A percentile compares a stretch with the other conserved stretches of the same genome.
phyloP scores from a whole-genome alignment of 2,329 filamentous ascomycete genomes.

The Fonsecaea multimorphosa region DNA sequence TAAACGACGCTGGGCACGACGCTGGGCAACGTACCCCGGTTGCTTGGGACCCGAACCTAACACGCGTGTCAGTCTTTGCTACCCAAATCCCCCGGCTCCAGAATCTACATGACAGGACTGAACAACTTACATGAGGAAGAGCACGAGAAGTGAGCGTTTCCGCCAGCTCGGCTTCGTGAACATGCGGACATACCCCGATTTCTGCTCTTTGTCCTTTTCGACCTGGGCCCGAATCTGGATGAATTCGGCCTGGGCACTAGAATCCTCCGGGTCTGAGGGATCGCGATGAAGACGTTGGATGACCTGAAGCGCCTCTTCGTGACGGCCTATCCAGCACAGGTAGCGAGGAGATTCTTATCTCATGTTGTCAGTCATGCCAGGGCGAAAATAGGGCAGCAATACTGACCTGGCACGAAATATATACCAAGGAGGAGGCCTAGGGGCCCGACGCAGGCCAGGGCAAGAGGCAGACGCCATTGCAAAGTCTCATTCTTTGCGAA shows the following conservation, averaged over 20 bases:
- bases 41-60: constrained; percentile 41
- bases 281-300: constrained; percentile 28
- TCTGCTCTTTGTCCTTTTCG: constrained; percentile 28
- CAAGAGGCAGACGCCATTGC: constrained; percentile 32
- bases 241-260: constrained; percentile 26
- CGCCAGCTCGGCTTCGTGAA: constrained; percentile 30
- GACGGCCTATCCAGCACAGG: constrained; percentile 22
- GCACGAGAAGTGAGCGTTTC: constrained; percentile 23
- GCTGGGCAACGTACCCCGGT: constrained; percentile 38
- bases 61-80: not conserved
- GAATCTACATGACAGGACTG: constrained; percentile 28
- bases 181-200: constrained; percentile 24
- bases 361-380: not conserved
- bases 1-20: not conserved
- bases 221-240: constrained; percentile 28
- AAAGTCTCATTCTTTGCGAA: constrained; percentile 20
- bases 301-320: constrained; percentile 22
- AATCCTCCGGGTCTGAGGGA: constrained; percentile 7
- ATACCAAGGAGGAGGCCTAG: constrained; percentile 22
- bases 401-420: constrained; percentile 23
- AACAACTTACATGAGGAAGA: constrained; percentile 36
- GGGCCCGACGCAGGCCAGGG: constrained; percentile 19
- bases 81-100: not conserved
- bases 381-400: not conserved
- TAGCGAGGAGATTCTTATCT: constrained; percentile 26